Evolutionary conservation across 2,329 filamentous ascomycete genomes (phyloP).

Genomic region (Alternaria viburni): DNA sequence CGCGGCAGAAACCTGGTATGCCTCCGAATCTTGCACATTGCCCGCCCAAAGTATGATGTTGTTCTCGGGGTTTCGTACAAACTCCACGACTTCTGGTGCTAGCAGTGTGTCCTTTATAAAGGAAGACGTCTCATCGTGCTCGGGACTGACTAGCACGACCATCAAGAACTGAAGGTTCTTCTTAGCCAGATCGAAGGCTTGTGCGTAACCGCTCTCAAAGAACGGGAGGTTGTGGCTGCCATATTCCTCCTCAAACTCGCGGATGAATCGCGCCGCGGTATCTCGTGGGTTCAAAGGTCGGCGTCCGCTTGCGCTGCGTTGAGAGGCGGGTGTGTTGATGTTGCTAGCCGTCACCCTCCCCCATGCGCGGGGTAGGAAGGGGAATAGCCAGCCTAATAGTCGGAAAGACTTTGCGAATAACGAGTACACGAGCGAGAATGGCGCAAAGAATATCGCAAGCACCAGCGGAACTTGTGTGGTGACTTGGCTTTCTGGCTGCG

Average conservation of each 20-base stretch:
- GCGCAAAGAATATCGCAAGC: constrained; percentile 78
- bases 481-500: constrained; percentile 70
- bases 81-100: constrained; percentile 73
- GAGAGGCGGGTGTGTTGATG: constrained; percentile 48
- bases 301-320: constrained; percentile 69
- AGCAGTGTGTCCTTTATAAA: constrained; percentile 87
- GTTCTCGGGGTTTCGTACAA: constrained; percentile 75
- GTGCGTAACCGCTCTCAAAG: constrained; percentile 87
- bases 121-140: constrained; percentile 87
- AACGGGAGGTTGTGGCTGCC: constrained; percentile 75
- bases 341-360: constrained; percentile 58
- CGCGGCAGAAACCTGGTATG: constrained; percentile 88
- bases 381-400: constrained; percentile 77
- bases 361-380: constrained; percentile 74
- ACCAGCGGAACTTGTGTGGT: constrained; percentile 76
- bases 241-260: constrained; percentile 95
- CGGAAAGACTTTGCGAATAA: constrained; percentile 73
- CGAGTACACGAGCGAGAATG: constrained; percentile 79
- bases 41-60: constrained; percentile 91
- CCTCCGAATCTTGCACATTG: constrained; percentile 89
- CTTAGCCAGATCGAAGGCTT: constrained; percentile 89
- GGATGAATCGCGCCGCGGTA: constrained; percentile 83
- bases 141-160: constrained; percentile 86
- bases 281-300: constrained; percentile 83
- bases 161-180: constrained; percentile 88